Conservation (phyloP, 2,329 filamentous ascomycete genomes). For the Ceratocystis eucalypticola region DNA sequence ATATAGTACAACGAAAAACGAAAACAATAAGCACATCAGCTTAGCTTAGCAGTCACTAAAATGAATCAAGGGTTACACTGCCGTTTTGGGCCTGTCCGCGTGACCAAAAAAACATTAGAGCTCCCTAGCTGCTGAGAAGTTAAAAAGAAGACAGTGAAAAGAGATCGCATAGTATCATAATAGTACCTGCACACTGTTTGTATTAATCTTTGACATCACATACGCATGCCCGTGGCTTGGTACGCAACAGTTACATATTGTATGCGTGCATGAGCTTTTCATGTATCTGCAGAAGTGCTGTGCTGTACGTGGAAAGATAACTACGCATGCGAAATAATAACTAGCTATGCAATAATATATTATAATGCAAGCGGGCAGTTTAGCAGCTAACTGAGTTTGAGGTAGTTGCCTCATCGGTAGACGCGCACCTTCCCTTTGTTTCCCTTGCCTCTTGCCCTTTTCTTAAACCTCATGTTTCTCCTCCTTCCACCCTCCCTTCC, state of each 20-base stretch:
- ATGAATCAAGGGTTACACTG: background rate
- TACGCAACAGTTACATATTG: too few species aligned
- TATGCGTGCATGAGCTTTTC: too few species aligned
- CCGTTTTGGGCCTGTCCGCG: background rate
- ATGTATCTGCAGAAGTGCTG: too few species aligned
- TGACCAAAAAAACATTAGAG: background rate
- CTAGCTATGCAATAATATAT: background rate
- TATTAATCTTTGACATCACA: too few species aligned
- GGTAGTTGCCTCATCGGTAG: background rate
- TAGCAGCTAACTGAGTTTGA: background rate
- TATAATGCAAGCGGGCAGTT: background rate
- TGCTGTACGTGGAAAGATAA: too few species aligned
- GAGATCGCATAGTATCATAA: too few species aligned
- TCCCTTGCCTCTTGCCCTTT: constrained; percentile 1
- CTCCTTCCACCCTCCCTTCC: background rate
- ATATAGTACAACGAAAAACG: background rate
- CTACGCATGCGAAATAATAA: background rate
- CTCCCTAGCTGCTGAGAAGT: too few species aligned
- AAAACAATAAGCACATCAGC: background rate
- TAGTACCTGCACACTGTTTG: too few species aligned
- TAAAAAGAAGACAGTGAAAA: too few species aligned
- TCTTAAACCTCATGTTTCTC: background rate
- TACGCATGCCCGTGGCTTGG: too few species aligned
- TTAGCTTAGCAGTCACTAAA: background rate
- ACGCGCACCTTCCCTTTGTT: constrained; percentile 8